phyloP scores from a whole-genome alignment of 352 stramenopile species.

The Sclerospora graminicola region DNA sequence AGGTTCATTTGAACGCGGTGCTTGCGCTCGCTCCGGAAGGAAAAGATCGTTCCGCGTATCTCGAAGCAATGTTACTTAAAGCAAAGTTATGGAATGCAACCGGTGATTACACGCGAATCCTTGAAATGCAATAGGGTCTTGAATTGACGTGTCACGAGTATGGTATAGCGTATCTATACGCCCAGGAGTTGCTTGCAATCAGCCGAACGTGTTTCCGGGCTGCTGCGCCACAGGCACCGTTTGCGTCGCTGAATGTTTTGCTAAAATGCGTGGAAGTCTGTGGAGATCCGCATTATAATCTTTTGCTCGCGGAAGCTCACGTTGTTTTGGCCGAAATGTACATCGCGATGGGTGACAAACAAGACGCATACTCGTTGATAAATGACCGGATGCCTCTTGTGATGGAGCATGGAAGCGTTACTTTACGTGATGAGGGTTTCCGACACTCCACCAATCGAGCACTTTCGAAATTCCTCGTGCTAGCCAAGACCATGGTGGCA shows the following conservation, averaged over 20 bases:
- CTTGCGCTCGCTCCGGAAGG: conserved; percentile 30
- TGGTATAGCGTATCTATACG: conserved; percentile 34
- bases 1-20: conserved; percentile 34
- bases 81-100: conserved; percentile 20
- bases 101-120: conserved; percentile 26
- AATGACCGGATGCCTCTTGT: conserved; percentile 51
- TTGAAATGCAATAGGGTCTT: conserved; percentile 30
- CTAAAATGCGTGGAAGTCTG: conserved; percentile 43
- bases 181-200: conserved; percentile 37
- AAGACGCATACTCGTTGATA: conserved; percentile 36
- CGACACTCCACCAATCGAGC: too few relatives aligned
- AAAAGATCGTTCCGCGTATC: conserved; percentile 34
- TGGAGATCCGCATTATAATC: conserved; percentile 35
- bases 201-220: conserved; percentile 28
- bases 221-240: conserved; percentile 31
- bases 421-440: conserved; percentile 43
- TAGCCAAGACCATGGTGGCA: conserved; percentile 43
- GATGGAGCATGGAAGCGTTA: conserved; percentile 51
- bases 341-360: conserved; percentile 40
- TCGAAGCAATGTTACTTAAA: conserved; percentile 32
- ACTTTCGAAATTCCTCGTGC: conserved; percentile 40
- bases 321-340: conserved; percentile 53
- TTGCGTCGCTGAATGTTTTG: conserved; percentile 31
- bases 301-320: conserved; percentile 49
- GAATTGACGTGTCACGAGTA: conserved; percentile 31